These are phyloP conservation scores for Mycena olivaceomarginata DNA, from an alignment of 768 basidiomycete genomes.

Conservation along the genomic window DNA sequence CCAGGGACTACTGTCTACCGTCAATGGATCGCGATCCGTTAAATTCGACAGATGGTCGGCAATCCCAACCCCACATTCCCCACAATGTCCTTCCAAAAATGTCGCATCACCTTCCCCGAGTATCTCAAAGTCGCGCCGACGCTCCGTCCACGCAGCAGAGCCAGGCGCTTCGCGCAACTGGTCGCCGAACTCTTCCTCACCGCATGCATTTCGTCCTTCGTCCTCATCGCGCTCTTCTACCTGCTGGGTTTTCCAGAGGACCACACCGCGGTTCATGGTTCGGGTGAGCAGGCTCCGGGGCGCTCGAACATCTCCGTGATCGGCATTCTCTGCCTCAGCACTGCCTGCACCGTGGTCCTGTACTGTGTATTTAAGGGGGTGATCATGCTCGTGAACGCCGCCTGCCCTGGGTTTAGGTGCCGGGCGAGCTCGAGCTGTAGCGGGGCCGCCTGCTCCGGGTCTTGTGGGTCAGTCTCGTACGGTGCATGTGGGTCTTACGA, in stretches of 20 bases:
- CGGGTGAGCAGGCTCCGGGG: background rate
- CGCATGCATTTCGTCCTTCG: background rate
- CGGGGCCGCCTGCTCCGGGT: background rate
- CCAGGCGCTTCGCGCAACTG: background rate
- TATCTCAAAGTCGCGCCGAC: background rate
- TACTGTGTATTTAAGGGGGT: background rate
- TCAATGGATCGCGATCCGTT: background rate
- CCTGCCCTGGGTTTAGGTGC: background rate
- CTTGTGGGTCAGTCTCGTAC: background rate
- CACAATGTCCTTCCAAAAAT: background rate
- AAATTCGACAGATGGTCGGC: background rate
- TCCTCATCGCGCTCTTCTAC: background rate
- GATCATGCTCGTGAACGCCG: background rate
- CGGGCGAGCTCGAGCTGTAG: background rate
- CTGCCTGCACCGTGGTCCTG: background rate
- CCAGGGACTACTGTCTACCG: no score
- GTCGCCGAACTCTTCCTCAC: conserved; percentile 7
- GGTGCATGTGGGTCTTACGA: background rate
- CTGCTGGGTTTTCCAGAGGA: background rate
- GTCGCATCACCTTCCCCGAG: background rate
- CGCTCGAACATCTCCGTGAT: background rate
- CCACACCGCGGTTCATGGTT: background rate
- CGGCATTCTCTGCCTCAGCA: background rate
- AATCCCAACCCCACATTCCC: background rate
- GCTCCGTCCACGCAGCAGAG: background rate